These are phyloP conservation scores for Colletotrichum phormii DNA, from an alignment of 2,329 filamentous ascomycete genomes.

Conservation along the genomic window DNA sequence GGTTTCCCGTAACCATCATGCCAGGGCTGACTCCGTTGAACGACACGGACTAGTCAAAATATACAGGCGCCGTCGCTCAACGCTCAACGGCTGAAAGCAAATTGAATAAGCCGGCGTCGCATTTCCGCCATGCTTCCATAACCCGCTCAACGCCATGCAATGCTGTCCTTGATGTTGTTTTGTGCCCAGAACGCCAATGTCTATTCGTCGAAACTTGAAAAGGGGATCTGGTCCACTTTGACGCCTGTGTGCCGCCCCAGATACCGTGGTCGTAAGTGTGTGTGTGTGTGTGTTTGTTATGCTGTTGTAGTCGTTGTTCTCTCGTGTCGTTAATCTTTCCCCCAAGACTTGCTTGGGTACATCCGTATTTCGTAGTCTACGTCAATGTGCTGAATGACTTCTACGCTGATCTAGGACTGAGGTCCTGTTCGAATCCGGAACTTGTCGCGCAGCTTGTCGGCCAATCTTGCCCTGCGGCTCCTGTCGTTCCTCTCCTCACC, in stretches of 20 bases:
- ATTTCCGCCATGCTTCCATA: background rate
- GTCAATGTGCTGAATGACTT: background rate
- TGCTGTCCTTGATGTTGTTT: slow-evolving; percentile 26
- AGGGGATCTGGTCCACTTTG: slow-evolving; percentile 5
- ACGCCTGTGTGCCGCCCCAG: background rate
- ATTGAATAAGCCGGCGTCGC: slow-evolving; percentile 3
- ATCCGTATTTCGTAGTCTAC: background rate
- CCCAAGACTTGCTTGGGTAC: background rate
- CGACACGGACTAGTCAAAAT: background rate
- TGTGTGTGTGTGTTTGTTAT: background rate
- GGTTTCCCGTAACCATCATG: background rate
- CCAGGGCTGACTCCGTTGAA: background rate
- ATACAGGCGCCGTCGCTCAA: background rate
- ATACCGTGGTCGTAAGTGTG: background rate
- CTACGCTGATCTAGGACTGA: slow-evolving; percentile 41
- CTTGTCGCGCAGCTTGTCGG: slow-evolving; percentile 63
- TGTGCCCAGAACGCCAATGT: slow-evolving; percentile 20
- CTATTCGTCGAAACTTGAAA: slow-evolving; percentile 13
- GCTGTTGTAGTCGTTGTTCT: slow-evolving; percentile 2
- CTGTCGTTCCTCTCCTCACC: slow-evolving; percentile 48
- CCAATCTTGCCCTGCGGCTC: slow-evolving; percentile 56
- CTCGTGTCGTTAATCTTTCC: slow-evolving; percentile 1
- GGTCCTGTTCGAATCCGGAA: slow-evolving; percentile 64
- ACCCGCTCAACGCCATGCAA: slow-evolving; percentile 36
- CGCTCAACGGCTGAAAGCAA: slow-evolving; percentile 1